phyloP scores from a whole-genome alignment of 306 rosid species.

The Canavalia gladiata region DNA sequence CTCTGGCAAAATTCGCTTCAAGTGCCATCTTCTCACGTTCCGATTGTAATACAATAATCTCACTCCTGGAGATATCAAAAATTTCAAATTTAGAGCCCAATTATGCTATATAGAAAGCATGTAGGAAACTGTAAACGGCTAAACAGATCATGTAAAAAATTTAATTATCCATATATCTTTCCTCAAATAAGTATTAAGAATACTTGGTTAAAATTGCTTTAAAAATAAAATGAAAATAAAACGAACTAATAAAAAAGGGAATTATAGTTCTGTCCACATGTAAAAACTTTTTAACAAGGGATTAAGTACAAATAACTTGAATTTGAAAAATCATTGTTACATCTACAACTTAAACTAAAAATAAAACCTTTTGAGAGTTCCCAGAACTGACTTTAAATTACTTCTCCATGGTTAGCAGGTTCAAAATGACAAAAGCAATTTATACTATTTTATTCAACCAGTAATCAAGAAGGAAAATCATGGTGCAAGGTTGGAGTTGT shows the following conservation, averaged over 20 bases:
- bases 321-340: neutral
- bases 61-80: slow-evolving; percentile 61
- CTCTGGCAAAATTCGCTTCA: slow-evolving; percentile 80
- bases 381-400: neutral
- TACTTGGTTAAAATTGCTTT: neutral
- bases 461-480: neutral
- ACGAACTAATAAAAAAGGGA: neutral
- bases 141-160: neutral
- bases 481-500: neutral
- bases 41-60: slow-evolving; percentile 68
- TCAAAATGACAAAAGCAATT: neutral
- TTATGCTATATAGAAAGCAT: slow-evolving; percentile 1
- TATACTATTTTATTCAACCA: neutral
- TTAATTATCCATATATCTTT: neutral
- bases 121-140: neutral
- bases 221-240: neutral
- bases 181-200: neutral
- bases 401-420: neutral
- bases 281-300: neutral
- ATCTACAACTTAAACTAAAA: neutral
- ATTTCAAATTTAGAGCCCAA: neutral
- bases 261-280: neutral
- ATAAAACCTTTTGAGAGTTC: neutral
- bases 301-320: neutral
- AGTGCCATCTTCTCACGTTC: slow-evolving; percentile 79